These are phyloP conservation scores for Pythium phragmitis DNA, from an alignment of 352 stramenopile genomes.

Conservation along the genomic window DNA sequence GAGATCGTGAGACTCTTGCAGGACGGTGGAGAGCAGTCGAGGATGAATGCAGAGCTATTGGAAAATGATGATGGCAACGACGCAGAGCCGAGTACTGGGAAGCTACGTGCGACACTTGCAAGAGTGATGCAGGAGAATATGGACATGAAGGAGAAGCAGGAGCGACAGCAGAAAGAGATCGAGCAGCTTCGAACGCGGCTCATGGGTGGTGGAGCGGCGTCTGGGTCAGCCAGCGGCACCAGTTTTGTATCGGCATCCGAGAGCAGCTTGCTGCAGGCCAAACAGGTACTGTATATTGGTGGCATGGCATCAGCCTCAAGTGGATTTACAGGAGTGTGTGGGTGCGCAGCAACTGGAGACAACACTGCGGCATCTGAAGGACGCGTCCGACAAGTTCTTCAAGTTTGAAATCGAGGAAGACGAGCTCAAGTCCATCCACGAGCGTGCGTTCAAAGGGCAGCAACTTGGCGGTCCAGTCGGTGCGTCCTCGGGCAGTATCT, in stretches of 20 bases:
- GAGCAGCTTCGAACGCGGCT: conserved; percentile 38
- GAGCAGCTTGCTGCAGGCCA: conserved; percentile 26
- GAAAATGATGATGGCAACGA: conserved; percentile 1
- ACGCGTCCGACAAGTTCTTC: conserved; percentile 87
- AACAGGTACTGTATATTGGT: conserved; percentile 28
- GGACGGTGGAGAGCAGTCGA: conserved; percentile 11
- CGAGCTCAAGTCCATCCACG: conserved; percentile 78
- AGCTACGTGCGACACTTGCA: conserved; percentile 40
- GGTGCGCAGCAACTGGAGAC: conserved; percentile 50
- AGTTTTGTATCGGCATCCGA: conserved; percentile 15
- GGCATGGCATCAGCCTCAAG: not conserved
- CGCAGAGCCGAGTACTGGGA: not conserved
- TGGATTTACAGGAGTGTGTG: not conserved
- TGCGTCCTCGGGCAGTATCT: conserved; percentile 8
- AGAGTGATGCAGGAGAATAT: conserved; percentile 66
- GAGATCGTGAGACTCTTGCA: conserved; percentile 54
- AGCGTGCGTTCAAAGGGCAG: conserved; percentile 46
- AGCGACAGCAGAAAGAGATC: conserved; percentile 60
- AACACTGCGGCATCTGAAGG: conserved; percentile 66
- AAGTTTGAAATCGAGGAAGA: conserved; percentile 94
- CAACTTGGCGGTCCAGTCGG: not conserved
- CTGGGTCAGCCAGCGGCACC: not conserved
- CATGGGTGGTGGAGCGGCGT: conserved; percentile 3
- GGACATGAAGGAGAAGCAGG: conserved; percentile 52
- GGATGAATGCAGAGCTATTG: not conserved